These are phyloP conservation scores for Mycosphaerella sp. DNA, from an alignment of 2,329 filamentous ascomycete genomes.

Conservation along the genomic window DNA sequence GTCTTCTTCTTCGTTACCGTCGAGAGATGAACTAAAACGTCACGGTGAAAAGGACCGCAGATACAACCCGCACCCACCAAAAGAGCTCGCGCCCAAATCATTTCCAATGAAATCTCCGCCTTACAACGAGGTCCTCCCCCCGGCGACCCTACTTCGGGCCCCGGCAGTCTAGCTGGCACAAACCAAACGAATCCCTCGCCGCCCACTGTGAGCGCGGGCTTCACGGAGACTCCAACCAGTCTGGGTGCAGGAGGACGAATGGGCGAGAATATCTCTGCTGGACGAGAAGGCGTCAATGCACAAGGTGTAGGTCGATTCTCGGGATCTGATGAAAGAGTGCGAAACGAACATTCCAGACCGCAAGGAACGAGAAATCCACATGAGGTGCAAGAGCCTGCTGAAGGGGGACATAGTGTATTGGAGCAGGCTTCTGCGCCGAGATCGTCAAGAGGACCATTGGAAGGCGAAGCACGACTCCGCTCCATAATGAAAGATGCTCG, in stretches of 20 bases:
- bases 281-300: slow-evolving; percentile 22
- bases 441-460: not conserved
- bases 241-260: slow-evolving; percentile 16
- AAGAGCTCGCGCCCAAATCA: slow-evolving; percentile 19
- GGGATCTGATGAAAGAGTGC: slow-evolving; percentile 7
- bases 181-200: slow-evolving; percentile 14
- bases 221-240: slow-evolving; percentile 13
- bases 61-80: slow-evolving; percentile 6
- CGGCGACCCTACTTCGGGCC: slow-evolving; percentile 7
- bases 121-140: slow-evolving; percentile 24
- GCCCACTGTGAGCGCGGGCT: slow-evolving; percentile 15
- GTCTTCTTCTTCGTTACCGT: not conserved
- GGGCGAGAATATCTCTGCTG: slow-evolving; percentile 22
- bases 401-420: slow-evolving; percentile 15
- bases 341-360: slow-evolving; percentile 12
- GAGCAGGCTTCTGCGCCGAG: not conserved
- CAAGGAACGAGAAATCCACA: slow-evolving; percentile 2
- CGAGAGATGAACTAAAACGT: not conserved
- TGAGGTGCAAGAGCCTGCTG: slow-evolving; percentile 11
- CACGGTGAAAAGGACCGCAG: slow-evolving; percentile 3
- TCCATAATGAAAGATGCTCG: slow-evolving; percentile 2
- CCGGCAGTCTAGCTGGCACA: slow-evolving; percentile 14
- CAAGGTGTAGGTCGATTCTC: slow-evolving; percentile 18
- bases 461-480: slow-evolving; percentile 2
- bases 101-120: slow-evolving; percentile 25